phyloP scores from a whole-genome alignment of 2,329 filamentous ascomycete species.

The Microdochium bolleyi region DNA sequence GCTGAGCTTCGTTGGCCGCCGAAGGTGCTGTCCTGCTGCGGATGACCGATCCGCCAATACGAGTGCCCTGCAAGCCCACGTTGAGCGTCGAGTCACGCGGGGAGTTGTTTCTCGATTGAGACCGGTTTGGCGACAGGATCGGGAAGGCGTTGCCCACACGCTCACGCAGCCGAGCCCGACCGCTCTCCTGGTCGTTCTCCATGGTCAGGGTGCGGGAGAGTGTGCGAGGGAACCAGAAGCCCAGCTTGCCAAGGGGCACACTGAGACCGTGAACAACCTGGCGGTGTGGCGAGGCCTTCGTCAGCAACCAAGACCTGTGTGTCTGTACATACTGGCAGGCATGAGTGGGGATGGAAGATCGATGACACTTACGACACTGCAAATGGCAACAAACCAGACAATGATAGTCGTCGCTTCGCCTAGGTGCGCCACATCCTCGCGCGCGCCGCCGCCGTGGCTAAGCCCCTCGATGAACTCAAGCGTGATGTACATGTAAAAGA shows the following conservation, averaged over 20 bases:
- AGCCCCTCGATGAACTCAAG: conserved; percentile 61
- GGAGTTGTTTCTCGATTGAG: background rate
- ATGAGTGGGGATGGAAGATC: background rate
- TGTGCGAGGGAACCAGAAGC: conserved; percentile 54
- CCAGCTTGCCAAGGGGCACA: conserved; percentile 67
- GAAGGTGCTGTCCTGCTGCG: background rate
- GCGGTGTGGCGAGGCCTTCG: too few species aligned
- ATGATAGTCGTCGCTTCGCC: conserved; percentile 62
- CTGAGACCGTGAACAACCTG: conserved; percentile 74
- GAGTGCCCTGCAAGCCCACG: background rate
- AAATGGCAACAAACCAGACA: conserved; percentile 80
- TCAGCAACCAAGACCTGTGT: conserved; percentile 4
- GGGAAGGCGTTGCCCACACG: background rate
- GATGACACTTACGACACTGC: conserved; percentile 61
- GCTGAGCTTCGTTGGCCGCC: background rate
- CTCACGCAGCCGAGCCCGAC: conserved; percentile 12
- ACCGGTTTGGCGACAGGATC: conserved; percentile 7
- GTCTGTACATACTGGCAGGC: background rate
- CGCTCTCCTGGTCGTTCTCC: conserved; percentile 13
- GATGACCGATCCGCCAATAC: conserved; percentile 29
- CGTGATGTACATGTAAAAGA: conserved; percentile 82
- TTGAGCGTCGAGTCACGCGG: background rate
- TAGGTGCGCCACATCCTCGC: conserved; percentile 59
- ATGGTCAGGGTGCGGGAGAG: conserved; percentile 43
- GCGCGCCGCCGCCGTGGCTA: conserved; percentile 50